phyloP scores from a whole-genome alignment of 2,329 filamentous ascomycete species.

The Penicillium vulpinum region DNA sequence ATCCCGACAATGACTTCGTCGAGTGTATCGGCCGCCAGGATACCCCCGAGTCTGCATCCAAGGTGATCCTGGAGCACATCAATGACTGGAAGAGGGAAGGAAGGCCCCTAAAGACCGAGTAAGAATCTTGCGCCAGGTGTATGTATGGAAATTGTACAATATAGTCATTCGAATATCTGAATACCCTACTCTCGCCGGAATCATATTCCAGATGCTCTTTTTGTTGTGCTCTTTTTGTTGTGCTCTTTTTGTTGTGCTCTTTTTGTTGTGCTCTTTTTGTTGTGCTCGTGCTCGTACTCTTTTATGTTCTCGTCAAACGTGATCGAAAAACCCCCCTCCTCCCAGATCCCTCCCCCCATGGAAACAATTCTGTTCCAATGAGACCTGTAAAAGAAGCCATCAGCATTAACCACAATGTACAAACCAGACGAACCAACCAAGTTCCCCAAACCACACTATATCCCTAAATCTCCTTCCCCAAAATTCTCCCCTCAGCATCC shows the following conservation, averaged over 20 bases:
- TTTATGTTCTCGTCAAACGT: too few relatives aligned
- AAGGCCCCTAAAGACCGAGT: slow-evolving; percentile 52
- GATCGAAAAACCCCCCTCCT: too few relatives aligned
- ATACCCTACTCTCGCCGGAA: slow-evolving; percentile 28
- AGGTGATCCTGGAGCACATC: slow-evolving; percentile 82
- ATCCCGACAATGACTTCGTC: slow-evolving; percentile 96
- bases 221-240: background rate
- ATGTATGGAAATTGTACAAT: slow-evolving; percentile 27
- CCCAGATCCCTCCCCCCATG: too few relatives aligned
- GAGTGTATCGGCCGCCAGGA: slow-evolving; percentile 95
- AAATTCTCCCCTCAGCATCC: slow-evolving; percentile 47
- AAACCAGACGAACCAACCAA: background rate
- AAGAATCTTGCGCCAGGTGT: slow-evolving; percentile 12
- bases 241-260: background rate
- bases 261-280: background rate
- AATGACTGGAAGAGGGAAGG: slow-evolving; percentile 66
- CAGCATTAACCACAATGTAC: background rate
- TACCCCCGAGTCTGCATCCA: slow-evolving; percentile 80
- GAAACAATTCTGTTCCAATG: background rate
- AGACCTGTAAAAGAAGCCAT: background rate
- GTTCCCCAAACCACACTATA: too few relatives aligned
- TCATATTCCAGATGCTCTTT: background rate
- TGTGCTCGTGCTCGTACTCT: background rate
- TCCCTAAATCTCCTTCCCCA: background rate
- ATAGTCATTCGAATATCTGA: slow-evolving; percentile 22